Conservation (phyloP, 208 protist species). For the Kentomonas sorsogonicus region DNA sequence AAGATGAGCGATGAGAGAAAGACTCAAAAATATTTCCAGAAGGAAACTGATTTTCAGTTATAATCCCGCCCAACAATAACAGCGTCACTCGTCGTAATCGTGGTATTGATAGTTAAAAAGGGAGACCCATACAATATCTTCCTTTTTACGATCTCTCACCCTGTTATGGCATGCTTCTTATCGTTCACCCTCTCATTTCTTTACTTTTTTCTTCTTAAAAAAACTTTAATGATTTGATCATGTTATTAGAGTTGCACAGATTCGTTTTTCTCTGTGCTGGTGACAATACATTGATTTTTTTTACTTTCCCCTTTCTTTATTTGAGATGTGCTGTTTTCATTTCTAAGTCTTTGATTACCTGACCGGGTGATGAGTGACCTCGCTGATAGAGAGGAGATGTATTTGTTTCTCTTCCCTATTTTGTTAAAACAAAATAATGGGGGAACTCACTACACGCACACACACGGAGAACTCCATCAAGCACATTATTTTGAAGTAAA, state of each 20-base stretch:
- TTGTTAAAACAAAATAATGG: too few relatives aligned
- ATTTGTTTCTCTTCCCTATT: neutral
- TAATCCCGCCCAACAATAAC: too few relatives aligned
- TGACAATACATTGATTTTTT: neutral
- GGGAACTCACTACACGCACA: too few relatives aligned
- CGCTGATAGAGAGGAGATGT: neutral
- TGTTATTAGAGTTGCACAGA: neutral
- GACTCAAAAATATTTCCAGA: neutral
- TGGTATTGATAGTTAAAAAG: neutral
- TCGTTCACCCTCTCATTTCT: neutral
- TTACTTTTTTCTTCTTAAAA: slow-evolving; percentile 1
- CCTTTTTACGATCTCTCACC: neutral
- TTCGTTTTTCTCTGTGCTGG: neutral
- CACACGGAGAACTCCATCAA: too few relatives aligned
- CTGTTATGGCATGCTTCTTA: neutral
- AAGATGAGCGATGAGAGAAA: neutral
- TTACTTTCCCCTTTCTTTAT: neutral
- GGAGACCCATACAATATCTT: neutral
- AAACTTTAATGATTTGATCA: neutral
- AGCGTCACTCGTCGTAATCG: too few relatives aligned
- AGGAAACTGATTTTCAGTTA: too few relatives aligned
- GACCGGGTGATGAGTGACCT: neutral
- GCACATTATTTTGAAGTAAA: too few relatives aligned
- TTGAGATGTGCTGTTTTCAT: neutral
- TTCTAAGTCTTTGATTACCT: neutral